Percentiles rank a stretch among this genome's conserved stretches.
Evolutionary conservation across 2,329 filamentous ascomycete species (phyloP).

Genomic region (Talaromyces atroroseus): DNA sequence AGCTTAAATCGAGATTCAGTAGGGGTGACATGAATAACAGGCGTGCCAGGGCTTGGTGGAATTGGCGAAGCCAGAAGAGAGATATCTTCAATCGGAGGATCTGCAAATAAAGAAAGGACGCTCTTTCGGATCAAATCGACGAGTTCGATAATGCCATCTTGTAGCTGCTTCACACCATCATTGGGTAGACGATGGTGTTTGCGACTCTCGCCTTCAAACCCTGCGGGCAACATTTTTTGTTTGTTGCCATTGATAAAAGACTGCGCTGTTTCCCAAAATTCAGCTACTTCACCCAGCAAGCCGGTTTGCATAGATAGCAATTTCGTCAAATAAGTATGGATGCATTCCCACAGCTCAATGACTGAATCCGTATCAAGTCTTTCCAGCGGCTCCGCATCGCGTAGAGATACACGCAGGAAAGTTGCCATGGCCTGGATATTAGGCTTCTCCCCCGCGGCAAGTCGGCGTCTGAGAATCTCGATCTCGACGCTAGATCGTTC

Average conservation of each 20-base stretch:
- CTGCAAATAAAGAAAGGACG: constrained; percentile 75
- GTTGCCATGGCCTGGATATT: constrained; percentile 63
- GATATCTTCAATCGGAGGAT: constrained; percentile 84
- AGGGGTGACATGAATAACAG: constrained; percentile 52
- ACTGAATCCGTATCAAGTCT: constrained; percentile 74
- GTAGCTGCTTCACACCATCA: constrained; percentile 65
- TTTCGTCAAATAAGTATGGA: constrained; percentile 65
- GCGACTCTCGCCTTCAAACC: constrained; percentile 74
- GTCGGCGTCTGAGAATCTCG: constrained; percentile 76
- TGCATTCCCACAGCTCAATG: constrained; percentile 88
- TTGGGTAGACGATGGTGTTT: constrained; percentile 74
- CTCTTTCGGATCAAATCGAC: constrained; percentile 75
- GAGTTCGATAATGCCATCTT: constrained; percentile 75
- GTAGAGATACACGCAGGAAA: constrained; percentile 68
- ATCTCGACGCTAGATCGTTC: constrained; percentile 89
- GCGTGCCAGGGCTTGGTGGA: constrained; percentile 61
- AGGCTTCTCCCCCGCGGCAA: constrained; percentile 70
- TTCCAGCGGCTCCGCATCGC: constrained; percentile 58
- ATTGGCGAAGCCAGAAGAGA: constrained; percentile 80
- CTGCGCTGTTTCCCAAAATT: constrained; percentile 90
- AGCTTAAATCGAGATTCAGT: constrained; percentile 71
- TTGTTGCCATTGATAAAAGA: constrained; percentile 83
- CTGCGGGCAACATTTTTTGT: constrained; percentile 71
- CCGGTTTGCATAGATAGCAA: constrained; percentile 71
- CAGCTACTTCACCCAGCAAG: constrained; percentile 79